Evolutionary conservation across 2,329 filamentous ascomycete genomes (phyloP), one percentile per base, ranked within the genome.

Genomic region (Tolypocladium pustulatum): DNA sequence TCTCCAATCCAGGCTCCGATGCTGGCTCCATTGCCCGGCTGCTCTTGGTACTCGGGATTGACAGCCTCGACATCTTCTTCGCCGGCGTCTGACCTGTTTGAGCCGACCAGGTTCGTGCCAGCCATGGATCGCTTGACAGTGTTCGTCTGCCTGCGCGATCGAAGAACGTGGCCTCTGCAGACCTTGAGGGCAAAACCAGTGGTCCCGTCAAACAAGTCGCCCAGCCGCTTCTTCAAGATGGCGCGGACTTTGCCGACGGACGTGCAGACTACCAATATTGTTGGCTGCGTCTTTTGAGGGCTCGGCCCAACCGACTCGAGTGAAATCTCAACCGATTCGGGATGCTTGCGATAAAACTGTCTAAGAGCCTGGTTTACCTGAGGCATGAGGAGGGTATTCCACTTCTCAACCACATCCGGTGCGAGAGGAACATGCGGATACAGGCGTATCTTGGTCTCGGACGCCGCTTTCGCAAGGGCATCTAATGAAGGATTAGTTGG

Each of bases 1-100:
- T 91, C 85, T 59, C 89, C 88, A 56, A 90, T 86, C 78, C 90
- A 97, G 0, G 92, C 92, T 8, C 93, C 93, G 60, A 97, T 97
- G 51, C 91, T 96, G 9, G 93, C 93, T 1, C 93, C 93, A 64
- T 92, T 96, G 0, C 84, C 74, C 0, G 93, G 93, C 27, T 82
- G 81, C 65, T 86, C 79, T 71, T 97, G 92, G 68, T 90, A 93
- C 60, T 85, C 85, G 0, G 85, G 85, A 66, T 95, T 96, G 38
- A 79, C 80, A 0, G 82, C 78, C 12, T 72, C 70, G 0, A 72
- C 56, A 4, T 77, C 73, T 9, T 70, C 68, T 58, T 74, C 68
- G 13, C 75, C 73, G 8, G 65, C 69, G 0, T 68, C 63, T n/a
- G 51, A 22, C 30, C 20, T 22, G 32, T 34, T 20, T 13, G 49